A percentile compares a stretch with the other conserved stretches of the same genome.
Conservation (phyloP, 2,329 filamentous ascomycete species). For the Diaporthe vexans region DNA sequence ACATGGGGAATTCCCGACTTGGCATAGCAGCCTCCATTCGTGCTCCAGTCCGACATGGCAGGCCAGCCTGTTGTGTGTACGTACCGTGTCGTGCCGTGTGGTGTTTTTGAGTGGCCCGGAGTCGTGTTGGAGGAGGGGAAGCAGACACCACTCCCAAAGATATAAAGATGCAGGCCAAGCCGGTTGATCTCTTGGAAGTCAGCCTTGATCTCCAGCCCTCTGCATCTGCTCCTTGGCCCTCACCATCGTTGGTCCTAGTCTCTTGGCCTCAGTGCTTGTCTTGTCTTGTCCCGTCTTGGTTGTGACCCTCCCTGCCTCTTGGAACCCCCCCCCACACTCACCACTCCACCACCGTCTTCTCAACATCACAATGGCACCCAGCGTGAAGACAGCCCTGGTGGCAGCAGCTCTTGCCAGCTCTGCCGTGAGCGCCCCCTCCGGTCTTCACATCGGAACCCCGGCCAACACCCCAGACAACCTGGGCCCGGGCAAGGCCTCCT, state of each 20-base stretch:
- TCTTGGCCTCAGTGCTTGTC: conserved; percentile 31
- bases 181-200: background rate
- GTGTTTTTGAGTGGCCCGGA: background rate
- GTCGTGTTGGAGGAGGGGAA: background rate
- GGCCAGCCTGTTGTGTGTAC: background rate
- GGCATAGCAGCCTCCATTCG: conserved; percentile 1
- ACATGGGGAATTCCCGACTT: conserved; percentile 16
- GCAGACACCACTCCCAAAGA: background rate
- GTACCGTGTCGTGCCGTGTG: background rate
- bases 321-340: background rate
- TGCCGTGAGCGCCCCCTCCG: conserved; percentile 29
- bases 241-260: conserved; percentile 24
- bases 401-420: conserved; percentile 35
- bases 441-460: conserved; percentile 30
- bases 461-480: conserved; percentile 15
- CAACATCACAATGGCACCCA: conserved; percentile 26
- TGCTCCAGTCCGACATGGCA: conserved; percentile 4
- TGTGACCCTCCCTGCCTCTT: conserved; percentile 25
- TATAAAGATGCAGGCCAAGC: conserved; percentile 33
- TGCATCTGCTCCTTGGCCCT: conserved; percentile 33
- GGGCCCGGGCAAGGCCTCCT: conserved; percentile 34
- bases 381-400: conserved; percentile 32
- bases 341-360: background rate
- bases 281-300: conserved; percentile 25
- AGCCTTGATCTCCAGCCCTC: conserved; percentile 12